Conservation (phyloP, 805 yeast genomes). For the Candida oleophila region DNA sequence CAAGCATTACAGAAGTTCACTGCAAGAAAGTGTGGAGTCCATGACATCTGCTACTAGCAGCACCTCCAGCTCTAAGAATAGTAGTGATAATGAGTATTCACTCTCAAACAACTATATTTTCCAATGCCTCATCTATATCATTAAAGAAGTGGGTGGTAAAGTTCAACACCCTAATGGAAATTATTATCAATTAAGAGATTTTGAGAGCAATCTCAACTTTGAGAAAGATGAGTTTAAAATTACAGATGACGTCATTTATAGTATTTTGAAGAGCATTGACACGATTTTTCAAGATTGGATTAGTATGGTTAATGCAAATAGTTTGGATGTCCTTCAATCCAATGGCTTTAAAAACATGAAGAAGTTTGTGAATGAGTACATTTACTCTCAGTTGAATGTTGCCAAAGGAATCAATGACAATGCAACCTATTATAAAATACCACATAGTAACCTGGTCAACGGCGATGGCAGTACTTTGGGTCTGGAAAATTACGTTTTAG, state of each 20-base stretch:
- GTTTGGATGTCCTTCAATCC: background rate
- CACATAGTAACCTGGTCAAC: slow-evolving; percentile 5
- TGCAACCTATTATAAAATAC: slow-evolving; percentile 2
- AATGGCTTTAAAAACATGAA: slow-evolving; percentile 3
- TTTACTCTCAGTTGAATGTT: slow-evolving; percentile 5
- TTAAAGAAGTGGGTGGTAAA: slow-evolving; percentile 10
- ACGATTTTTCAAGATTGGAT: slow-evolving; percentile 3
- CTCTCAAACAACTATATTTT: slow-evolving; percentile 21
- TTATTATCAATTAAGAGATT: background rate
- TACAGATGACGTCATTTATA: slow-evolving; percentile 4
- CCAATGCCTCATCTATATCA: slow-evolving; percentile 25
- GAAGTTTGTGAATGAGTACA: slow-evolving; percentile 6
- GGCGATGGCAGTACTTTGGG: background rate
- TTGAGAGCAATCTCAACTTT: slow-evolving; percentile 9
- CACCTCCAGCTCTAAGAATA: background rate
- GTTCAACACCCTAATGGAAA: slow-evolving; percentile 3
- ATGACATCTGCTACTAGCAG: background rate
- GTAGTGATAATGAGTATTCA: slow-evolving; percentile 10
- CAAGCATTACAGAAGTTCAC: slow-evolving; percentile 1
- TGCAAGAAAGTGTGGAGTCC: slow-evolving; percentile 3
- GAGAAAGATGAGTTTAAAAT: slow-evolving; percentile 7
- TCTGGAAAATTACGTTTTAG: slow-evolving; percentile 3
- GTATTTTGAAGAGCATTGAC: slow-evolving; percentile 5
- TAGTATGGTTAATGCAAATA: background rate
- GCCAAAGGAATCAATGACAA: background rate